Conservation (phyloP, 345 rosid genomes). For the Leavenworthia alabamica region DNA sequence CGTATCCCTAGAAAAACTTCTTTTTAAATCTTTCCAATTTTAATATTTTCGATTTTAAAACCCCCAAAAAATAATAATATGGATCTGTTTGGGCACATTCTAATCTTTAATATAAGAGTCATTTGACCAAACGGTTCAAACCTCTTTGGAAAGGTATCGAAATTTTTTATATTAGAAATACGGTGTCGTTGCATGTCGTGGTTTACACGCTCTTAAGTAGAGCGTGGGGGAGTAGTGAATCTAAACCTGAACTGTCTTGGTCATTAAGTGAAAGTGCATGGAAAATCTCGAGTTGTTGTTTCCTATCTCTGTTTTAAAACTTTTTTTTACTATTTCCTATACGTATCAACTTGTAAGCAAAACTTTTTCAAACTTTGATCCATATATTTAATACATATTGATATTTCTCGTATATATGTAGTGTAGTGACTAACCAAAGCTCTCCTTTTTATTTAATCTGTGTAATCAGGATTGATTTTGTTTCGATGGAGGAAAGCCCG, state of each 20-base stretch:
- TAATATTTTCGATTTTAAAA: neutral
- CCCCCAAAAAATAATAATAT: neutral
- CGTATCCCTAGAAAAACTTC: conserved; percentile 15
- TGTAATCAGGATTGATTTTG: neutral
- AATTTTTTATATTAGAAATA: neutral
- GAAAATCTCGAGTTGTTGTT: conserved; percentile 36
- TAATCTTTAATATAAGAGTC: too few relatives aligned
- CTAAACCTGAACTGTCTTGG: conserved; percentile 22
- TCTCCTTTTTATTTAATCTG: neutral
- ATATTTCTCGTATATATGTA: neutral
- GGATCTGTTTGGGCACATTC: neutral
- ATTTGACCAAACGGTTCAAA: too few relatives aligned
- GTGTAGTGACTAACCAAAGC: conserved; percentile 2
- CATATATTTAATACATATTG: conserved; percentile 2
- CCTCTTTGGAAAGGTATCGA: neutral
- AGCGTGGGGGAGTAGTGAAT: conserved; percentile 13
- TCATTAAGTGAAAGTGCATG: conserved; percentile 37
- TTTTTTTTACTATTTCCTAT: conserved; percentile 28
- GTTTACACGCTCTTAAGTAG: neutral
- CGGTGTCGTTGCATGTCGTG: neutral
- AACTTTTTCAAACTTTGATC: conserved; percentile 16
- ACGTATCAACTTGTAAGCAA: conserved; percentile 30
- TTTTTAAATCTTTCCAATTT: neutral
- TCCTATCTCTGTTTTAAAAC: conserved; percentile 18
- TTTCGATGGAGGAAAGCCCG: conserved; percentile 42